Conservation (phyloP, 495 filamentous ascomycete genomes). For the Chlorociboria aeruginascens region DNA sequence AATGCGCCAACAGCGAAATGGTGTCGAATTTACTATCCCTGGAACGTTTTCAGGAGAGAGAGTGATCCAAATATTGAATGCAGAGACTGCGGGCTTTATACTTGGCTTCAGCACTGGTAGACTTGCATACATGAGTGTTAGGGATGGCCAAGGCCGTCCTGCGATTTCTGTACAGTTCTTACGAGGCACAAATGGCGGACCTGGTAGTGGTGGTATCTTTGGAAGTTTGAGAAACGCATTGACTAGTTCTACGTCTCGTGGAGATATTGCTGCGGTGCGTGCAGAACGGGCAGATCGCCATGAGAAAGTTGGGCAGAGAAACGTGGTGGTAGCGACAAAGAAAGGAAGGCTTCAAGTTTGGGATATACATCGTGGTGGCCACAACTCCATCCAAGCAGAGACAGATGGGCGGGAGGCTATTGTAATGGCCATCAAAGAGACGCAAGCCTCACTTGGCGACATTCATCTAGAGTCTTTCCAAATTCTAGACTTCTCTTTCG, state of each 20-base stretch:
- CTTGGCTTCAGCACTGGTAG: slow-evolving; percentile 73
- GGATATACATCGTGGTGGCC: slow-evolving; percentile 77
- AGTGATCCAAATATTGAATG: slow-evolving; percentile 63
- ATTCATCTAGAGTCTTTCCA: slow-evolving; percentile 22
- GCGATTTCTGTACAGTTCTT: slow-evolving; percentile 65
- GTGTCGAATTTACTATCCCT: slow-evolving; percentile 59
- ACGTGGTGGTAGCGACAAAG: slow-evolving; percentile 64
- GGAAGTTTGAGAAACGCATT: slow-evolving; percentile 65
- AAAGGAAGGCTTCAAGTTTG: slow-evolving; percentile 68
- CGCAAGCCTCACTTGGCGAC: slow-evolving; percentile 10
- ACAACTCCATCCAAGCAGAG: slow-evolving; percentile 25
- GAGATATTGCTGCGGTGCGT: slow-evolving; percentile 65
- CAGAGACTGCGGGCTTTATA: slow-evolving; percentile 73
- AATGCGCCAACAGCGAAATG: slow-evolving; percentile 55
- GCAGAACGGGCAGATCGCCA: slow-evolving; percentile 55
- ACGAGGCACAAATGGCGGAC: slow-evolving; percentile 30
- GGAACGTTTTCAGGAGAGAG: slow-evolving; percentile 68
- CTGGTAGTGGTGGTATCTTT: slow-evolving; percentile 48
- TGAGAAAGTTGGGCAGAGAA: slow-evolving; percentile 67
- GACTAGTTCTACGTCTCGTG: slow-evolving; percentile 49
- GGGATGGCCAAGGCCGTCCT: slow-evolving; percentile 77
- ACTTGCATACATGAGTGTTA: slow-evolving; percentile 69
- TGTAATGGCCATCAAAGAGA: slow-evolving; percentile 22
- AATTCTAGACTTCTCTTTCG: slow-evolving; percentile 33
- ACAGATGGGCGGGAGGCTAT: slow-evolving; percentile 26